phyloP scores from a whole-genome alignment of 768 basidiomycete genomes.

The Myochromella boudieri region DNA sequence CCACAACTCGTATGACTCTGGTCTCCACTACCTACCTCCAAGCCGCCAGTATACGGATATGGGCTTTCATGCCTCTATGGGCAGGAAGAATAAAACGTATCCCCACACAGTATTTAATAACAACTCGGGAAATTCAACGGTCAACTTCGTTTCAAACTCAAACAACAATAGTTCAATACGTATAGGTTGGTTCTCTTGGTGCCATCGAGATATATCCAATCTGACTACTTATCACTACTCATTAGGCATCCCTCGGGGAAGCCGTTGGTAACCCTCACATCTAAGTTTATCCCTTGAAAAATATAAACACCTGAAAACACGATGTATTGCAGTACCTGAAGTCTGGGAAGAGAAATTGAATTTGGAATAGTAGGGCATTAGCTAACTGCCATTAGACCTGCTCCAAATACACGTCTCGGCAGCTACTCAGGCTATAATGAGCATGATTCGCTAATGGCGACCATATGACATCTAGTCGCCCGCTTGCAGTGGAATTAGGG shows the following conservation, averaged over 20 bases:
- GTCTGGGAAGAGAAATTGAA: background rate
- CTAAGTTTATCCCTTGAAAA: no score
- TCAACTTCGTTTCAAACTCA: background rate
- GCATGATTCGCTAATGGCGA: conserved; percentile 15
- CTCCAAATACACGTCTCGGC: conserved; percentile 14
- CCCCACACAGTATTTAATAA: background rate
- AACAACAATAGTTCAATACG: background rate
- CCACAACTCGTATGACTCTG: no score
- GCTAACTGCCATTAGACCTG: background rate
- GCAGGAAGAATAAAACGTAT: background rate
- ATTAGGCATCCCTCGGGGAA: background rate
- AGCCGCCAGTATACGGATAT: no score
- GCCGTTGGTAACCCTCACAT: no score
- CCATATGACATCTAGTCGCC: conserved; percentile 20
- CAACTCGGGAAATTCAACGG: background rate
- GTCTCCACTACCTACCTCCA: no score
- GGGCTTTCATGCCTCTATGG: no score
- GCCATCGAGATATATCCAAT: background rate
- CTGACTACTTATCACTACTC: background rate
- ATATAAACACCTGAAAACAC: no score
- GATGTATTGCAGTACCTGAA: no score
- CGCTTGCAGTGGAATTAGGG: conserved; percentile 17
- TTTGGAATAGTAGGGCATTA: background rate
- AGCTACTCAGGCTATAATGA: conserved; percentile 14
- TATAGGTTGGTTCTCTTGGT: background rate